phyloP scores from a whole-genome alignment of 1,284 basidiomycete species.

The Sanghuangporus weigelae region DNA sequence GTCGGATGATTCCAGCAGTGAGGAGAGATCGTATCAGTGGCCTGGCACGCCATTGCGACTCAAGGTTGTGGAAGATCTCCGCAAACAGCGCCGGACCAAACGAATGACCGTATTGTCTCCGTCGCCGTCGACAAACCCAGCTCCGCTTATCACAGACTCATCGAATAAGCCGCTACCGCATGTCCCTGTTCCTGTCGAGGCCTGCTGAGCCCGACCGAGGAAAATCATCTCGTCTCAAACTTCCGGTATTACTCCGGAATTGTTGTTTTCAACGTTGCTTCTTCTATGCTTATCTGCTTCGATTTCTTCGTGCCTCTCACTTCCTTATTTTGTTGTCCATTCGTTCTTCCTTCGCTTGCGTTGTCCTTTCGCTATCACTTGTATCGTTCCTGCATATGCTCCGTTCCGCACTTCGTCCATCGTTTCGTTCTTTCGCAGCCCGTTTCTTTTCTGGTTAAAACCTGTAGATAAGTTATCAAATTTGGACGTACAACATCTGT shows the following conservation, averaged over 20 bases:
- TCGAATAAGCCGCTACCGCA: slow-evolving; percentile 4
- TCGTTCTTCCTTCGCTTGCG: slow-evolving; percentile 1
- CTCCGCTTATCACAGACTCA: not conserved
- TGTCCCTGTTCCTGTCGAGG: slow-evolving; percentile 4
- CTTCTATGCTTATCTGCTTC: not conserved
- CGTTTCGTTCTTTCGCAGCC: not conserved
- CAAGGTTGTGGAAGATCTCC: slow-evolving; percentile 15
- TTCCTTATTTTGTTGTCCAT: not conserved
- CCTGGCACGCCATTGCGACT: slow-evolving; percentile 11
- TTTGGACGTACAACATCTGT: slow-evolving; percentile 3
- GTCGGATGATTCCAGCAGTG: slow-evolving; percentile 3
- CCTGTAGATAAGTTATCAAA: not conserved
- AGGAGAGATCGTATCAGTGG: slow-evolving; percentile 6
- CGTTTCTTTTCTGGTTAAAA: not conserved
- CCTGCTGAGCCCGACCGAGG: not conserved
- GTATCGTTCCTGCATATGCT: not conserved
- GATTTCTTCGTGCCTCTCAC: not conserved
- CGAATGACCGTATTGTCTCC: slow-evolving; percentile 6
- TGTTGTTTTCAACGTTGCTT: not conserved
- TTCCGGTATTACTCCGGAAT: not conserved
- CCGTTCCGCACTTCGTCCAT: not conserved
- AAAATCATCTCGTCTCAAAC: not conserved
- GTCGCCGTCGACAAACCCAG: not conserved
- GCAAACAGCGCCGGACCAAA: slow-evolving; percentile 3
- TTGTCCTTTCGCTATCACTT: not conserved